Evolutionary conservation across 2,329 filamentous ascomycete species (phyloP), one percentile per base, ranked within the genome.

Genomic region (Fusarium falciforme): DNA sequence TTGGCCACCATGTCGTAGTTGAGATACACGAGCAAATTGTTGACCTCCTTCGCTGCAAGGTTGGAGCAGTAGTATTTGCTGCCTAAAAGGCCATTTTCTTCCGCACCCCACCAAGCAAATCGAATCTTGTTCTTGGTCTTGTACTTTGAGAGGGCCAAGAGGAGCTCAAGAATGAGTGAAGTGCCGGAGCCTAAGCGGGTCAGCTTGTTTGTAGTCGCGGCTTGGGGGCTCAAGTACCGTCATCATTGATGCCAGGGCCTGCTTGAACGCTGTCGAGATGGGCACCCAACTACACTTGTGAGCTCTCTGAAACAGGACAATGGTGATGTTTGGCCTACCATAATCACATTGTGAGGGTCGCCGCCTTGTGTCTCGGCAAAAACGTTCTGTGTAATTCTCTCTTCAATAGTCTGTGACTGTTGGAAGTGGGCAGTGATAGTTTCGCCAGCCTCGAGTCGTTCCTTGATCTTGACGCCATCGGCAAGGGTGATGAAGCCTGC

Each of bases 381-480:
- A 0, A 76, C 61, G 14, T 76, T 76, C 27, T 76, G 72, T 0
- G 74, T 76, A 11, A 76, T 75, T 6, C 74, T 62, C 67, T 76
- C 71, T 55, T 76, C 74, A 2, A 76, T 76, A 16, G 71, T 76
- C 33, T 77, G 66, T 54, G 73, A 65, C 40, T 77, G 71, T 2
- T 76, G 74, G 0, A 73, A 76, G 6, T 73, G 61, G 0, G 74
- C 74, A n/a, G 61, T 59, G 2, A 76, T 35, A 11, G 73, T 71
- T 67, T 87, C 84, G 0, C 86, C 85, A 0, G 78, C 81, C 17
- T 80, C 61, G 6, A 88, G 76, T 8, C 82, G 80, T 14, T 79
- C 79, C 54, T 82, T 83, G 33, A 87, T 79, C 2, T 79, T 81
- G 47, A 82, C 59, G 0, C 86, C 86, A 62, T 87, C 86, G 2